These are phyloP conservation scores for Graphilbum fragrans DNA, from an alignment of 2,329 filamentous ascomycete species.

Conservation along the genomic window DNA sequence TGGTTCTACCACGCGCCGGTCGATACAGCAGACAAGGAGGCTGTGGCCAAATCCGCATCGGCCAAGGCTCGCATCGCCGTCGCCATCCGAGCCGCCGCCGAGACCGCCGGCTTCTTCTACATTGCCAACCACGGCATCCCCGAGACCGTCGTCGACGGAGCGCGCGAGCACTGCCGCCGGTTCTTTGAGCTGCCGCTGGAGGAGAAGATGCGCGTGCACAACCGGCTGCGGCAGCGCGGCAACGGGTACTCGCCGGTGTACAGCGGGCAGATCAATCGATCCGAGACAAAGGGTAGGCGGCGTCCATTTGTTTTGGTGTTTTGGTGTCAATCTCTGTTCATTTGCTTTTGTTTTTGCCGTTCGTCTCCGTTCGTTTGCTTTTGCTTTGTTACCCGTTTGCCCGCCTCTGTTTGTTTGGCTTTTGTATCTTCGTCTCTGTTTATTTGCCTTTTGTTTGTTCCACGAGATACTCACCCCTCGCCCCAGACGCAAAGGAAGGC, in stretches of 20 bases:
- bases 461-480: neutral
- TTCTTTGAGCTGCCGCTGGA: slow-evolving; percentile 12
- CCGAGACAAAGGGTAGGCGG: slow-evolving; percentile 9
- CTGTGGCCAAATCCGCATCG: slow-evolving; percentile 8
- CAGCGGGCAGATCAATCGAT: slow-evolving; percentile 11
- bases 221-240: slow-evolving; percentile 5
- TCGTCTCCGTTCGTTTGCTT: neutral
- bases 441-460: neutral
- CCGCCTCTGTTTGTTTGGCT: no score
- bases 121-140: slow-evolving; percentile 14
- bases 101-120: slow-evolving; percentile 14
- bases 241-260: slow-evolving; percentile 11
- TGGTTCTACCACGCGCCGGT: slow-evolving; percentile 23
- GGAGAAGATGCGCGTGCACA: slow-evolving; percentile 11
- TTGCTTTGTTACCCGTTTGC: neutral
- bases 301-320: neutral
- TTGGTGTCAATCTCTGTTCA: neutral
- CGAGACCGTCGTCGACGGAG: slow-evolving; percentile 5
- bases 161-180: slow-evolving; percentile 4
- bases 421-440: neutral
- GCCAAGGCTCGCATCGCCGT: slow-evolving; percentile 20
- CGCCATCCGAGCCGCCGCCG: slow-evolving; percentile 20
- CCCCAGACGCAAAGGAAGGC: slow-evolving; percentile 12
- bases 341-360: neutral
- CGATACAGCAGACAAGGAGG: neutral